phyloP scores from a whole-genome alignment of 169 alveolate species.

The Eimeria necatrix region DNA sequence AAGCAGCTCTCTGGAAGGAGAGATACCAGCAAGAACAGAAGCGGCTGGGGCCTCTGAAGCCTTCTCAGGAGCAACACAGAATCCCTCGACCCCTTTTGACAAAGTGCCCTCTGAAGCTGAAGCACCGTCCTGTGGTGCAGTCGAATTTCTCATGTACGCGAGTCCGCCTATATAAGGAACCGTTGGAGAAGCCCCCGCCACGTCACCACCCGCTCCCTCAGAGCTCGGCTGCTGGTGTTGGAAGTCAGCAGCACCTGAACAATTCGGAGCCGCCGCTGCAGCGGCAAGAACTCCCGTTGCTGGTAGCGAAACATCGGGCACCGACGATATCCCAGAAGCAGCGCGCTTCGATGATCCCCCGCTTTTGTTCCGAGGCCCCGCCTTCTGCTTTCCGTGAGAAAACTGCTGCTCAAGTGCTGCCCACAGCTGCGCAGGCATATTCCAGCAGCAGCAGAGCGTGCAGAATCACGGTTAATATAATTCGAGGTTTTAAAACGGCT shows the following conservation, averaged over 20 bases:
- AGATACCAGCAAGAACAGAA: neutral
- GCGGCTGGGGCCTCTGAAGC: neutral
- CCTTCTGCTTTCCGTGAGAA: slow-evolving; percentile 62
- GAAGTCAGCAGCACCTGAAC: slow-evolving; percentile 37
- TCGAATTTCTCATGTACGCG: neutral
- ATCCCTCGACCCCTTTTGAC: slow-evolving; percentile 1
- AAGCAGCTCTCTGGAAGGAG: slow-evolving; percentile 22
- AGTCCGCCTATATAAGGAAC: neutral
- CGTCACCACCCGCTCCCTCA: slow-evolving; percentile 1
- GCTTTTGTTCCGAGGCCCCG: slow-evolving; percentile 36
- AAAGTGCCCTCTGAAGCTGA: neutral
- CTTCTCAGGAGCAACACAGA: neutral
- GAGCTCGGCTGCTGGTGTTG: slow-evolving; percentile 8
- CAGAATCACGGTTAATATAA: neutral
- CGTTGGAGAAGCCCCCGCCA: slow-evolving; percentile 43
- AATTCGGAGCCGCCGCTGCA: slow-evolving; percentile 8
- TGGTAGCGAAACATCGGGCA: slow-evolving; percentile 1
- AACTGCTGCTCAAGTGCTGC: slow-evolving; percentile 68
- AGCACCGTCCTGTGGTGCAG: slow-evolving; percentile 2
- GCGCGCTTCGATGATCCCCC: slow-evolving; percentile 53
- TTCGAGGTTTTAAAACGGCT: neutral
- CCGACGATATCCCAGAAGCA: slow-evolving; percentile 14
- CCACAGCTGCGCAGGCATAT: slow-evolving; percentile 32
- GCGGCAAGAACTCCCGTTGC: slow-evolving; percentile 23
- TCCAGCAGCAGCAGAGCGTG: neutral